Base-by-base conservation (phyloP, 768 basidiomycete genomes). In the Mycena metata region DNA sequence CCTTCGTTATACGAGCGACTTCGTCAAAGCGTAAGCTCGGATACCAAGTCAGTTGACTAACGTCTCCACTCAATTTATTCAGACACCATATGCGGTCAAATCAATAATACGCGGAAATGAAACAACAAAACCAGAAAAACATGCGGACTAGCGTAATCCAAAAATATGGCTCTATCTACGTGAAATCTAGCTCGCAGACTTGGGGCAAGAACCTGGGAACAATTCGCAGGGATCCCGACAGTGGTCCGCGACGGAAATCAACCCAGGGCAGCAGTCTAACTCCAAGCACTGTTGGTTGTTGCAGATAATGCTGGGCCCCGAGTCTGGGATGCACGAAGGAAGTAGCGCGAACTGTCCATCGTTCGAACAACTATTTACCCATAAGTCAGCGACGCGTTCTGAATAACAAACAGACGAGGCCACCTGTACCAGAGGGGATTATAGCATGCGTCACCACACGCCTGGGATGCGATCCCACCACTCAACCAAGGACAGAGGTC, bases 141-240 rank as follows among this genome's bases (percentile, higher is more conserved):
- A n/a, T n/a, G n/a, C n/a, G n/a, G n/a, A n/a, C n/a, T n/a, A n/a
- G n/a, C n/a, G n/a, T n/a, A n/a, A n/a, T n/a, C n/a, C n/a, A n/a
- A n/a, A n/a, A n/a, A n/a, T n/a, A n/a, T n/a, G n/a, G n/a, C n/a
- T n/a, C n/a, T n/a, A n/a, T n/a, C n/a, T n/a, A n/a, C n/a, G n/a
- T n/a, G n/a, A n/a, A 36, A 36, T 12, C 36, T 36, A 39, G 15
- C 10, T 39, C 39, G 39, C 39, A 4, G 39, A 39, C 39, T 2
- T 39, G 39, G 39, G 39, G 39, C 39, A 39, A 9, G 39, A 39
- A 10, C 39, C 39, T 9, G 57, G 42, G 1, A 10, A 12, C 24
- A 58, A 30, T 46, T 58, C 16, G 45, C 57, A 58, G 24, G 57
- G 57, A 58, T 58, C 43, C 23, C 57, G 57, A 23, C 57, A 58